Evolutionary conservation across 75 land plant genomes (phyloP), one percentile per base, ranked within the genome.

Genomic region (Selaginella tamariscina): DNA sequence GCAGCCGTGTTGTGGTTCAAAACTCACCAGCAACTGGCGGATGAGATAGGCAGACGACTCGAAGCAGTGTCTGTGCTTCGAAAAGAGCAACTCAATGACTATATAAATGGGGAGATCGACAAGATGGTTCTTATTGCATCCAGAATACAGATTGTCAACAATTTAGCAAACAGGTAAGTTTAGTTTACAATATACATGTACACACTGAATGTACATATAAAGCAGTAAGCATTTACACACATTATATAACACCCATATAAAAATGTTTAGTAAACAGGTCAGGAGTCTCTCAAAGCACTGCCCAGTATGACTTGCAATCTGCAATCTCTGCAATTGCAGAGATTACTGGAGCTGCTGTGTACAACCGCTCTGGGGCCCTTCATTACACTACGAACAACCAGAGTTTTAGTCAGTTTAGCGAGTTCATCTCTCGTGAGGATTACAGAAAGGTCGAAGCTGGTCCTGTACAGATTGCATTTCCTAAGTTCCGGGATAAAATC

Each of bases 1-100:
- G 33, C 74, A 0, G 32, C 66, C 28, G 74, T 72, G 26, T 27
- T 72, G 32, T 72, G 74, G 74, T 72, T 65, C 21, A 72, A 72
- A 9, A 44, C 72, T 13, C 77, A 66, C 33, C 54, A 73, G n/a
- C 77, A 75, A 66, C 73, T 75, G 32, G 77, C 67, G 30, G 74
- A 70, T 21, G 73, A 75, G 73, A 75, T 75, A 30, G 77, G 64
- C 29, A 33, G 72, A 32, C 65, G 77, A 49, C 62, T 75, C 2
- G 62, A 57, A 32, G 59, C 73, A 30, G 73, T 75, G 0, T 73
- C 77, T 1, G 66, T 70, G 24, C 31, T 75, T 62, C 65, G 77
- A 30, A 59, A 32, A 56, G 77, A 75, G 54, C 68, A 70, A 33
- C 73, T 75, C 8, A 30, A 75, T 27, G 77, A 75, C 27, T 75